Base-by-base conservation (phyloP, 129 eudicot genomes). In the Kitagawia praeruptora region DNA sequence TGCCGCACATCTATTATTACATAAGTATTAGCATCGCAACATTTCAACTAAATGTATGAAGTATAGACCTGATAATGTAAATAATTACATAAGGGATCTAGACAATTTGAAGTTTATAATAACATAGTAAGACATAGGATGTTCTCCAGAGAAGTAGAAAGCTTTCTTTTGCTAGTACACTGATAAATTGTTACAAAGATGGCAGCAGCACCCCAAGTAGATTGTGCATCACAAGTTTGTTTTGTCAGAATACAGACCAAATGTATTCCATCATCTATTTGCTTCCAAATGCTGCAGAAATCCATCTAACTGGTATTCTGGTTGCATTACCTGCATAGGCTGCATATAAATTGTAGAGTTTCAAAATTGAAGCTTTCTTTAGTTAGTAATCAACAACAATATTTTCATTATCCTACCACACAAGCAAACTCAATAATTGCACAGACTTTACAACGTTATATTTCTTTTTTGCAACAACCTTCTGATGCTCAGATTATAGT, bases 181-280 rank as follows among this genome's bases (percentile, higher is more conserved):
- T 8, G 15, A 71, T 40, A 21, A 3, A 18, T 44, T 25, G 37
- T 66, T 27, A 64, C 51, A 41, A 45, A 25, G 16, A 42, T 45
- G 39, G 72, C 61, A 64, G 75, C 81, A 78, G 75, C 61, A 64
- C 42, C 69, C 15, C 42, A 28, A 31, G 75, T 71, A 71, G 10
- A 46, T 23, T 18, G 9, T 12, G 12, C 51, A 61, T 42, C 42
- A 12, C 44, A 42, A 41, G 13, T 64, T 31, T 64, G 71, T 64
- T 28, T 14, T 23, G 10, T 61, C 69, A 58, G 11, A 56, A 56
- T 56, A 56, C 25, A 56, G 64, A 21, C 64, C 28, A 56, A 58
- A 66, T 12, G 40, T 66, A 66, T 28, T 12, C 40, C 40, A 28
- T 64, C 72, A 12, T 34, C 73, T 67, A 67, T 31, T 28, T 67